A percentile compares a stretch with the other conserved stretches of the same genome.
These are phyloP conservation scores for Phyllosticta citrichinensis DNA, from an alignment of 2,329 filamentous ascomycete genomes.

Conservation along the genomic window DNA sequence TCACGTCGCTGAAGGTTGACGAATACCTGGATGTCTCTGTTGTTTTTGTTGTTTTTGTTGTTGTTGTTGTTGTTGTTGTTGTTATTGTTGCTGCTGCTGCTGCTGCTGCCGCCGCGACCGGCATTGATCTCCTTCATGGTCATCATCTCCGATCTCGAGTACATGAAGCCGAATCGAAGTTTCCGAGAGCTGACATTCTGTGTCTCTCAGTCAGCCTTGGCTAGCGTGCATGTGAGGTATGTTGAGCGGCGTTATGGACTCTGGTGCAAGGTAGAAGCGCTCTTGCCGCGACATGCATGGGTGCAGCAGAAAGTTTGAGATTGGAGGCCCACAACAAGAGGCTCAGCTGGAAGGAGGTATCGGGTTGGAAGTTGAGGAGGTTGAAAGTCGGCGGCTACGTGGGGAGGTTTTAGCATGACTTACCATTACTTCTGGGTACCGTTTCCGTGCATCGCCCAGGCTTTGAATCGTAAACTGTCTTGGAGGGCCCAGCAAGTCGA, in stretches of 20 bases:
- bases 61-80: too few species aligned
- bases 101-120: neutral
- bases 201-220: neutral
- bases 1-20: conserved; percentile 36
- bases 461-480: conserved; percentile 11
- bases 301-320: neutral
- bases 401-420: neutral
- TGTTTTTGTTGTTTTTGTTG: too few species aligned
- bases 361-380: neutral
- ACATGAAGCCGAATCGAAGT: conserved; percentile 54
- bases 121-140: conserved; percentile 41
- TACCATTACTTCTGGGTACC: conserved; percentile 16
- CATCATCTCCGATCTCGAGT: conserved; percentile 47
- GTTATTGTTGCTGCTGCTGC: too few species aligned
- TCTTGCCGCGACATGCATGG: neutral
- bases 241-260: neutral
- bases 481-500: neutral
- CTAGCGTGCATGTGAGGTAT: conserved; percentile 11
- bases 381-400: neutral
- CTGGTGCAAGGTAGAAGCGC: neutral
- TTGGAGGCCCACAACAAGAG: neutral
- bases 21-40: conserved; percentile 23
- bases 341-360: neutral
- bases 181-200: conserved; percentile 24
- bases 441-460: conserved; percentile 16